phyloP scores from a whole-genome alignment of 257 asterid species.

The Plantago elongata region DNA sequence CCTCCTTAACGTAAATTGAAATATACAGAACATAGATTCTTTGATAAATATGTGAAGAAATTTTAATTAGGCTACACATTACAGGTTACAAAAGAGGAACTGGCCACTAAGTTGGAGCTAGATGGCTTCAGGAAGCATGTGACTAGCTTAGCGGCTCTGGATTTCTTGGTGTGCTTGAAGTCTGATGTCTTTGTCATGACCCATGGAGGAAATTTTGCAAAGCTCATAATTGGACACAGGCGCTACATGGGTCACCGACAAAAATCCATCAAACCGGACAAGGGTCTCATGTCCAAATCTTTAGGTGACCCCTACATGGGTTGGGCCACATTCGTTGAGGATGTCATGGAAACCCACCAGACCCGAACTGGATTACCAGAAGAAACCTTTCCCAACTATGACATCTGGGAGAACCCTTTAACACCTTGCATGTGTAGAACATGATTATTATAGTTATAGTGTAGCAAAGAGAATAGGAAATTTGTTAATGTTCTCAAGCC shows the following conservation, averaged over 20 bases:
- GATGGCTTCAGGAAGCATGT: slow-evolving; percentile 92
- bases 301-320: slow-evolving; percentile 99
- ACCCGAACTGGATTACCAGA: slow-evolving; percentile 90
- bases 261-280: slow-evolving; percentile 95
- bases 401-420: slow-evolving; percentile 96
- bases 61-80: slow-evolving; percentile 16
- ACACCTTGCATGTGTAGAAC: slow-evolving; percentile 98
- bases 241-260: slow-evolving; percentile 87
- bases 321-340: slow-evolving; percentile 96
- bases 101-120: slow-evolving; percentile 70
- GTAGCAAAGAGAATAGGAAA: slow-evolving; percentile 22
- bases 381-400: slow-evolving; percentile 95
- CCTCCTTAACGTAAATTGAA: too few relatives aligned
- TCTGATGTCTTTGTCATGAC: slow-evolving; percentile 98
- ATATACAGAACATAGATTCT: not conserved
- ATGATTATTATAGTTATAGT: slow-evolving; percentile 31
- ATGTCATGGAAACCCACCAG: slow-evolving; percentile 77
- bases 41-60: slow-evolving; percentile 4
- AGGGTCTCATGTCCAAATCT: slow-evolving; percentile 94
- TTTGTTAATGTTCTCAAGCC: not conserved
- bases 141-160: slow-evolving; percentile 96
- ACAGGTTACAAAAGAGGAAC: slow-evolving; percentile 94
- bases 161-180: slow-evolving; percentile 92
- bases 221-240: slow-evolving; percentile 78
- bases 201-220: slow-evolving; percentile 96